Evolutionary conservation across 2,329 filamentous ascomycete genomes (phyloP).

Genomic region (Fusarium sp.): DNA sequence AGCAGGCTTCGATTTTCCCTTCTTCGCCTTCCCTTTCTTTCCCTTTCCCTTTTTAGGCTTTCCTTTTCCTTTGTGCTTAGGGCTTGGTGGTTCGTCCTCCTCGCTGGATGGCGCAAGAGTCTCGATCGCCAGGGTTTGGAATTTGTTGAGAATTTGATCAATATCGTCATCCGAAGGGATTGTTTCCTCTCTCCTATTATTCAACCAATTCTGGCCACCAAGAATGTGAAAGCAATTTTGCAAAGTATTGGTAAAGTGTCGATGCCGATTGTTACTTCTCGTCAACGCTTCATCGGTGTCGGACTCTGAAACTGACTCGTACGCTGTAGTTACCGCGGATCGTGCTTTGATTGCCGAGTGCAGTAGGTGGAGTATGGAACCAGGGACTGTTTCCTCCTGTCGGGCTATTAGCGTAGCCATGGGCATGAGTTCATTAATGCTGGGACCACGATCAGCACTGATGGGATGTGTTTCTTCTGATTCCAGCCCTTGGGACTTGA

Average conservation of each 20-base stretch:
- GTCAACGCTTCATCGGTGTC: slow-evolving; percentile 48
- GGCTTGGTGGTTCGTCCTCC: not conserved
- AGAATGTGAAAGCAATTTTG: slow-evolving; percentile 53
- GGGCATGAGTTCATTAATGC: slow-evolving; percentile 52
- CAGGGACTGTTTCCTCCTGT: slow-evolving; percentile 49
- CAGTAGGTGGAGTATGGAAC: slow-evolving; percentile 54
- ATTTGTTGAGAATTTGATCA: not conserved
- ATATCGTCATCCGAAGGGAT: slow-evolving; percentile 12
- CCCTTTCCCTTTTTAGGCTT: slow-evolving; percentile 11
- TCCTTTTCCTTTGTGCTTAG: not conserved
- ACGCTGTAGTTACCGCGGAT: slow-evolving; percentile 46
- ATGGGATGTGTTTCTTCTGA: not conserved
- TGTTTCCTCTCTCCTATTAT: no score
- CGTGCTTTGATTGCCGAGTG: slow-evolving; percentile 55
- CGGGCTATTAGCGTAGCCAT: slow-evolving; percentile 56
- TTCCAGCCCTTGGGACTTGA: not conserved
- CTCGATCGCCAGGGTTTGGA: not conserved
- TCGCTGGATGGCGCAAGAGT: slow-evolving; percentile 5
- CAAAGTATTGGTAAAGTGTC: slow-evolving; percentile 58
- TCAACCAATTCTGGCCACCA: slow-evolving; percentile 44
- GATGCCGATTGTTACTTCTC: slow-evolving; percentile 56
- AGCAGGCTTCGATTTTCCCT: slow-evolving; percentile 5
- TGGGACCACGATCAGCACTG: slow-evolving; percentile 56
- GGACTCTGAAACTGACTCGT: slow-evolving; percentile 50
- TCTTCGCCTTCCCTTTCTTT: slow-evolving; percentile 31